Base-by-base conservation (phyloP, 2,329 filamentous ascomycete genomes). In the Fusarium sp. region DNA sequence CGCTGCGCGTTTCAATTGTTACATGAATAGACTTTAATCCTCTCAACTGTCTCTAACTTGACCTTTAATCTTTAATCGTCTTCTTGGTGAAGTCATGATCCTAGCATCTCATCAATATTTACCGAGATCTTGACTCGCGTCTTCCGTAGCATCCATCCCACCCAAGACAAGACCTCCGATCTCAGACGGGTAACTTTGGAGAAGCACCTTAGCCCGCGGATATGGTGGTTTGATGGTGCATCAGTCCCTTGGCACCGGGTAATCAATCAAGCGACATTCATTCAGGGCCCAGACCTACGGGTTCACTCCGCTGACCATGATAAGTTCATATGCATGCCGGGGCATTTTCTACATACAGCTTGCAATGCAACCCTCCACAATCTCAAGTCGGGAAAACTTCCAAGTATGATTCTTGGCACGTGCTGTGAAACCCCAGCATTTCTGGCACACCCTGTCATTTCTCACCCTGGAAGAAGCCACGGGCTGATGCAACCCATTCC, bases 1-100 rank as follows among this genome's bases (percentile, higher is more conserved):
- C 53, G 61, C 52, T 41, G 52, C 49, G 41, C 61, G 53, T 23
- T 50, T 15, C 15, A 12, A 66, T 52, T 52, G 18, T 32, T 26
- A 52, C 23, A 38, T 4, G 44, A 38, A 52, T 66, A 41, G 26
- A 58, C 17, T 40, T 48, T 53, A 32, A 52, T 52, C 15, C 15
- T 38, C 12, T 32, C n/a, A n/a, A 58, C 13, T 48, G 53, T 20
- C 10, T 14, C 20, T 10, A 15, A n/a, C 45, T 33, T 35, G 6
- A 10, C 6, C 6, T 27, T 27, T 12, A 14, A 53, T n/a, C n/a
- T 17, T 15, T 20, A 26, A 40, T 23, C 17, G 3, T 15, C 12
- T n/a, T 32, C 7, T 23, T 8, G 20, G 26, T 30, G 18, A 14
- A 14, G 7, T 50, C 6, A 14, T 11, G 12, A 38, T 17, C 30